Percentiles rank a stretch among this genome's conserved stretches.
Conservation (phyloP, 768 basidiomycete genomes). For the Imleria badia region DNA sequence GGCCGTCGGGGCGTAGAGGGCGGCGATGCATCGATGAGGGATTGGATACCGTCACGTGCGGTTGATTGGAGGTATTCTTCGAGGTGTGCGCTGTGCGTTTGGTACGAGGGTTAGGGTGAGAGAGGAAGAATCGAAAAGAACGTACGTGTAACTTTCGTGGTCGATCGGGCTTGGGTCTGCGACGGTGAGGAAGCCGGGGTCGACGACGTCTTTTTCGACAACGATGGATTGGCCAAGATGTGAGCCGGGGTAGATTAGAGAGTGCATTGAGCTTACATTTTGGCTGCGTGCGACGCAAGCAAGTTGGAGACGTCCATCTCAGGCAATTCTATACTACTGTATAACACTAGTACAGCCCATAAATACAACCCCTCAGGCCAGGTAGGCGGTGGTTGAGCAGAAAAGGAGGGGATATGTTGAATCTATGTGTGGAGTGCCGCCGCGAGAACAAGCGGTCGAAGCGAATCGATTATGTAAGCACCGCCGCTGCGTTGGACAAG, state of each 20-base stretch:
- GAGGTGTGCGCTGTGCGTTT: slow-evolving; percentile 70
- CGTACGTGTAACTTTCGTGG: slow-evolving; percentile 75
- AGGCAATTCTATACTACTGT: too few relatives aligned
- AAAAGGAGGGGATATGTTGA: too few relatives aligned
- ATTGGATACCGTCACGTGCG: slow-evolving; percentile 80
- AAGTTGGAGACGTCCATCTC: slow-evolving; percentile 40
- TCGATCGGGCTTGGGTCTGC: slow-evolving; percentile 89
- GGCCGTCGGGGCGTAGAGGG: slow-evolving; percentile 83
- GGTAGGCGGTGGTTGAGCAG: too few relatives aligned
- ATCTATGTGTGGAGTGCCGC: too few relatives aligned
- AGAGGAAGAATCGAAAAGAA: neutral
- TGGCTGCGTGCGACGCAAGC: slow-evolving; percentile 69
- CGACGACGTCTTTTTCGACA: slow-evolving; percentile 82
- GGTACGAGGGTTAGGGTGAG: too few relatives aligned
- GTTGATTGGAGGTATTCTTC: slow-evolving; percentile 79
- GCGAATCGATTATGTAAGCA: too few relatives aligned
- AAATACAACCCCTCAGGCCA: too few relatives aligned
- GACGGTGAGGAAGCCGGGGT: slow-evolving; percentile 79
- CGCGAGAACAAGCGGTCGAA: too few relatives aligned
- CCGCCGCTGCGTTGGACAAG: too few relatives aligned
- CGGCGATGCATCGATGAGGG: slow-evolving; percentile 71
- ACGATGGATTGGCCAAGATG: slow-evolving; percentile 57
- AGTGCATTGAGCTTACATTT: slow-evolving; percentile 51
- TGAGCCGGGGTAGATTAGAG: neutral
- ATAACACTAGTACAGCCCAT: too few relatives aligned